Evolutionary conservation across 805 yeast species (phyloP), one percentile per base, ranked within the genome.

Genomic region (Huiozyma naganishii): DNA sequence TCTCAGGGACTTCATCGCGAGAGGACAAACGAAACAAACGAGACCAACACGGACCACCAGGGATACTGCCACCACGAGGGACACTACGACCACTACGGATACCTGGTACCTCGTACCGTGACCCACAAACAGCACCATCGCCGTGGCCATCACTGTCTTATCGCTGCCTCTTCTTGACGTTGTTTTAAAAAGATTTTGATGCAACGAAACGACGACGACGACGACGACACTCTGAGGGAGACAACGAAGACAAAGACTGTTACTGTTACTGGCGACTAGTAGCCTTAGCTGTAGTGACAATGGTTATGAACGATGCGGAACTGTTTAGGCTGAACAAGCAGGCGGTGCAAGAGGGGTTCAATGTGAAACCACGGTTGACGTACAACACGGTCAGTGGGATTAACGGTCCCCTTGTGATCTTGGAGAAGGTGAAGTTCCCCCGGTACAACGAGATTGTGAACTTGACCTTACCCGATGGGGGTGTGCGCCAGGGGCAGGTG

Each of bases 361-460:
- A 84, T 51, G 80, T 89, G 60, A 82, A 86, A 64, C 97, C 97
- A 48, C 80, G 95, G 69, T 64, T 84, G 57, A 83, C 81, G 58
- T 92, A 92, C 70, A 92, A 92, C 72, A 92, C 98, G 29, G 98
- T 92, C 48, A 90, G 90, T 44, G 97, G 97, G 66, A 95, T 92
- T 59, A 92, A 94, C 67, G 99, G 99, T 50, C 99, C 99, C 5
- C 77, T 92, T 65, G 98, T 92, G 48, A 89, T 84, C 54, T 69
- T 84, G 54, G 90, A 84, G 62, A 81, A 84, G 51, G 92, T 84
- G 58, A 84, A 83, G 65, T 83, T 79, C 65, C 94, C 94, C 46
- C 81, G 95, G 60, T 92, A 77, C 71, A 88, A 90, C 60, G 99
- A 92, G 70, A 92, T 92, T 70, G 99, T 92, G 60, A 85, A 89